These are phyloP conservation scores for Xylaria acuta DNA, from an alignment of 495 filamentous ascomycete species.

Conservation along the genomic window DNA sequence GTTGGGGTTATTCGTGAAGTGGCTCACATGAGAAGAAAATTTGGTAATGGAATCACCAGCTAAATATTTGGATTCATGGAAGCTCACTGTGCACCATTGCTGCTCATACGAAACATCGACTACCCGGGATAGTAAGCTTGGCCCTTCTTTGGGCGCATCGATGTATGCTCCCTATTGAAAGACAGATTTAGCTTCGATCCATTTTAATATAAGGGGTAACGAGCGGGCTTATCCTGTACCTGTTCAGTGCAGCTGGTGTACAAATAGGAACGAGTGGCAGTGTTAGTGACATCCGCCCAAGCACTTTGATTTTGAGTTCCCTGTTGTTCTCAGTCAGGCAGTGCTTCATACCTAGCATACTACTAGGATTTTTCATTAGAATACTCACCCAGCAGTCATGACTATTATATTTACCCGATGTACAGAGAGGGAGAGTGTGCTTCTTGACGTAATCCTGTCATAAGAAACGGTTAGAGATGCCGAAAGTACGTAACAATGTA, in stretches of 20 bases:
- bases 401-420: conserved; percentile 48
- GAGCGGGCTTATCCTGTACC: conserved; percentile 14
- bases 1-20: not conserved
- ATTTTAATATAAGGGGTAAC: not conserved
- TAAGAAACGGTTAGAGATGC: conserved; percentile 8
- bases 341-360: not conserved
- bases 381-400: conserved; percentile 48
- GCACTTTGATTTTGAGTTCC: conserved; percentile 39
- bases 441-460: conserved; percentile 51
- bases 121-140: conserved; percentile 49
- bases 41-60: no score
- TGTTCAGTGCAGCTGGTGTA: conserved; percentile 56
- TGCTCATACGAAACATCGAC: conserved; percentile 56
- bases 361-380: not conserved
- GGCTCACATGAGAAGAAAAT: not conserved
- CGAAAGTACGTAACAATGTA: not conserved
- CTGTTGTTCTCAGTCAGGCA: conserved; percentile 19
- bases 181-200: not conserved
- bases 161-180: conserved; percentile 49
- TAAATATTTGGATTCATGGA: not conserved
- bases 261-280: conserved; percentile 48
- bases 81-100: conserved; percentile 52
- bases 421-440: conserved; percentile 48
- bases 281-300: conserved; percentile 49
- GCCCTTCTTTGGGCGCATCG: conserved; percentile 48